Conservation (phyloP, 441 rosid genomes). For the Viola pubescens region DNA sequence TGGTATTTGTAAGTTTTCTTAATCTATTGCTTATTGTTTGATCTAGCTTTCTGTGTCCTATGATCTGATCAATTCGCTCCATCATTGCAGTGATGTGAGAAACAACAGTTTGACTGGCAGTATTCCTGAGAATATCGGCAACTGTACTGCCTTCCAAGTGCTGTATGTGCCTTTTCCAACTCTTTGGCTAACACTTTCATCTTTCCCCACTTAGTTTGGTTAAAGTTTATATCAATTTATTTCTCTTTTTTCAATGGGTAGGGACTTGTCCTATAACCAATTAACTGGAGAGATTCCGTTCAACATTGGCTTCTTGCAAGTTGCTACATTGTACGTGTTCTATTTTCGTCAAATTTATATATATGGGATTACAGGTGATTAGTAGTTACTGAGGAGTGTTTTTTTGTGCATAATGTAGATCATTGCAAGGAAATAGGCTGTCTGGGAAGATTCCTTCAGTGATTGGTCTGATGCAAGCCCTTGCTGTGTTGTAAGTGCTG, state of each 20-base stretch:
- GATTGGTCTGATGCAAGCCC: constrained; percentile 97
- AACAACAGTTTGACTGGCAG: constrained; percentile 91
- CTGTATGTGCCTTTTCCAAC: constrained; percentile 50
- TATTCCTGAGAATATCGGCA: constrained; percentile 78
- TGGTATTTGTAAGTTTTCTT: constrained; percentile 88
- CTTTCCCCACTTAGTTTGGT: no score
- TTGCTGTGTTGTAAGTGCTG: constrained; percentile 81
- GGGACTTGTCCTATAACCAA: constrained; percentile 94
- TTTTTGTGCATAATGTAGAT: constrained; percentile 33
- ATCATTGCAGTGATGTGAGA: constrained; percentile 58
- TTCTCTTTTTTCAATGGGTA: constrained; percentile 18
- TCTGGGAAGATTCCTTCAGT: constrained; percentile 81
- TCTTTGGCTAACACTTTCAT: neutral
- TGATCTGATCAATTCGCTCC: neutral
- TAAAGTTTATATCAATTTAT: no score
- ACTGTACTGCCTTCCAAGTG: constrained; percentile 96
- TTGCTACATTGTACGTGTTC: constrained; percentile 76
- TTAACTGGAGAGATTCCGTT: constrained; percentile 86
- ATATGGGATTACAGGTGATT: neutral
- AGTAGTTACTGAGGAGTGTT: constrained; percentile 4
- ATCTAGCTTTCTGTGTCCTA: neutral
- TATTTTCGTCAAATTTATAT: neutral
- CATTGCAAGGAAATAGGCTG: constrained; percentile 84
- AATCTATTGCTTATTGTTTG: neutral
- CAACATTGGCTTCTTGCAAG: constrained; percentile 93